These are phyloP conservation scores for Massarina eburnea DNA, from an alignment of 2,329 filamentous ascomycete genomes.

Conservation along the genomic window DNA sequence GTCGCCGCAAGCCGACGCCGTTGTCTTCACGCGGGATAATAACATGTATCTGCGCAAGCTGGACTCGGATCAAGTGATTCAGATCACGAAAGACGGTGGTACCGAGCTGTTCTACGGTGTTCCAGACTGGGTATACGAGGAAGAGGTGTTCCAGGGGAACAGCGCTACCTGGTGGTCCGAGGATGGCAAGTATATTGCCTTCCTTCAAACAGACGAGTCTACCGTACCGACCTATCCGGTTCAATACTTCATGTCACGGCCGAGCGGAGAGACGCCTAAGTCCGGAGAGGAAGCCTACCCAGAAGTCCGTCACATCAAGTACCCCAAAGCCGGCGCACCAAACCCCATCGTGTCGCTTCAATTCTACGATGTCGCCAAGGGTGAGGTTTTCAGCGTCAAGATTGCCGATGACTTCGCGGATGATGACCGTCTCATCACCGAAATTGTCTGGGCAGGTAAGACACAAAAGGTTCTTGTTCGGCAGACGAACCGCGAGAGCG, in stretches of 20 bases:
- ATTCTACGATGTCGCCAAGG: constrained; percentile 81
- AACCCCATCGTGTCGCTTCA: constrained; percentile 87
- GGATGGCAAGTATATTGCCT: constrained; percentile 86
- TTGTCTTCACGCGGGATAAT: constrained; percentile 89
- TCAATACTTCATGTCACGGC: constrained; percentile 87
- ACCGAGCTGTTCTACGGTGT: constrained; percentile 90
- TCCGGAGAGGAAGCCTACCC: constrained; percentile 85
- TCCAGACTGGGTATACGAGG: constrained; percentile 96
- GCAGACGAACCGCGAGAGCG: constrained; percentile 92
- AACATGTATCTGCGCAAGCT: constrained; percentile 81
- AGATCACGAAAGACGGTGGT: constrained; percentile 85
- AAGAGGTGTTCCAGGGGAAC: constrained; percentile 77
- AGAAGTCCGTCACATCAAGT: constrained; percentile 89
- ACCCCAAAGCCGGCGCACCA: constrained; percentile 91
- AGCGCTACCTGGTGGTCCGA: constrained; percentile 94
- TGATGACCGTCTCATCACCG: constrained; percentile 85
- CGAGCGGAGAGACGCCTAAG: constrained; percentile 69
- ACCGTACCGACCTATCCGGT: constrained; percentile 88
- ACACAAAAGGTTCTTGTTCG: constrained; percentile 78
- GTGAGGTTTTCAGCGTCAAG: constrained; percentile 77
- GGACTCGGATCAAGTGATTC: constrained; percentile 60
- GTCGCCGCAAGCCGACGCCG: constrained; percentile 82
- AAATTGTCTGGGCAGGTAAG: constrained; percentile 83
- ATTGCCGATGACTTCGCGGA: constrained; percentile 77
- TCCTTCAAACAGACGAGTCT: constrained; percentile 91